Evolutionary conservation across 2,329 filamentous ascomycete genomes (phyloP).

Genomic region (Hirsutella thompsonii): DNA sequence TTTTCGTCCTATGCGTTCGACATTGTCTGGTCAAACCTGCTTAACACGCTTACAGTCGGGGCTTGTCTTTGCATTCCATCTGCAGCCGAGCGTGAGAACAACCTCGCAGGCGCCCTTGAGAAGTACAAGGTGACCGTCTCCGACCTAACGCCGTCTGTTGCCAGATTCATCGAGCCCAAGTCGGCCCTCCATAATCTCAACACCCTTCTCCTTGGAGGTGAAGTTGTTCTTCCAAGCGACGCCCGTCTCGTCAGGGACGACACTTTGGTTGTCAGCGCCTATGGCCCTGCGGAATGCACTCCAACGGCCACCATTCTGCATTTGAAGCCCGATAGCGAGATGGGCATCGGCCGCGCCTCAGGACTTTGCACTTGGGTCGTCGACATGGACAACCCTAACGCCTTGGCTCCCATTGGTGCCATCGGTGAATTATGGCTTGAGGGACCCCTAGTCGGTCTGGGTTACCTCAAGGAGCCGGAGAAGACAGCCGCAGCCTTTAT

Average conservation of each 20-base stretch:
- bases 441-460: slow-evolving; percentile 26
- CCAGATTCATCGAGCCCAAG: slow-evolving; percentile 4
- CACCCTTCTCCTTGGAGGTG: slow-evolving; percentile 7
- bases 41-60: slow-evolving; percentile 2
- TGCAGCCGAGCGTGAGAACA: slow-evolving; percentile 3
- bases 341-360: not conserved
- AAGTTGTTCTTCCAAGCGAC: slow-evolving; percentile 6
- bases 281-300: slow-evolving; percentile 12
- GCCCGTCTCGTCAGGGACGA: slow-evolving; percentile 8
- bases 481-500: slow-evolving; percentile 4
- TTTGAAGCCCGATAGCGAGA: not conserved
- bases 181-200: slow-evolving; percentile 4
- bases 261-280: slow-evolving; percentile 6
- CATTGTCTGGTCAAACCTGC: slow-evolving; percentile 1
- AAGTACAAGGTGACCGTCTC: slow-evolving; percentile 4
- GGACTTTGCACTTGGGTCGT: slow-evolving; percentile 3
- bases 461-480: slow-evolving; percentile 20
- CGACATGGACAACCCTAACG: slow-evolving; percentile 1
- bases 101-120: slow-evolving; percentile 5
- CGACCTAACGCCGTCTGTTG: slow-evolving; percentile 9
- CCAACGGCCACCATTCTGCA: not conserved
- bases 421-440: slow-evolving; percentile 5
- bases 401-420: slow-evolving; percentile 4
- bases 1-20: slow-evolving; percentile 8
- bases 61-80: slow-evolving; percentile 7